Percentiles rank a stretch among this genome's conserved stretches.
Evolutionary conservation across 257 asterid genomes (phyloP).

Genomic region (Solanum chaucha): DNA sequence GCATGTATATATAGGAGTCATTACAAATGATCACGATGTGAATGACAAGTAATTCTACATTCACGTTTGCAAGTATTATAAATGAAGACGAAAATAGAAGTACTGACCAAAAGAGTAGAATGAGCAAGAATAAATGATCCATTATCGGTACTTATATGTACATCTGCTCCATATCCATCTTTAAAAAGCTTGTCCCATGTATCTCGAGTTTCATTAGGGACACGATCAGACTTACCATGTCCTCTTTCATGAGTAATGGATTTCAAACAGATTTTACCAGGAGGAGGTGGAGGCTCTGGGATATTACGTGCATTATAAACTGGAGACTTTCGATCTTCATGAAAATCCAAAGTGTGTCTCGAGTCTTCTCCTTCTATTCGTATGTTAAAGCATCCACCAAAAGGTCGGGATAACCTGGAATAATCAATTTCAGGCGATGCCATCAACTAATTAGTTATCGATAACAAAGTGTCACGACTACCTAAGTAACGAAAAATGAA

Average conservation of each 20-base stretch:
- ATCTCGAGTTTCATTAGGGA: slow-evolving; percentile 52
- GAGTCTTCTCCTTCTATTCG: slow-evolving; percentile 43
- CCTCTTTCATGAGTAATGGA: not conserved
- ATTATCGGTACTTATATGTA: slow-evolving; percentile 31
- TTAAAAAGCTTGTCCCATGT: slow-evolving; percentile 64
- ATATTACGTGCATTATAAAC: slow-evolving; percentile 11
- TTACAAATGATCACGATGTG: not conserved
- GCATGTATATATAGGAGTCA: not conserved
- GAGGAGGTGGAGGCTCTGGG: slow-evolving; percentile 60
- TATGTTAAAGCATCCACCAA: slow-evolving; percentile 39
- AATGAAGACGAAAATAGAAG: not conserved
- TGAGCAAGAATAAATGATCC: slow-evolving; percentile 51
- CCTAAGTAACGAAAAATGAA: slow-evolving; percentile 3
- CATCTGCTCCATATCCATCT: slow-evolving; percentile 65
- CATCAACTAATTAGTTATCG: slow-evolving; percentile 23
- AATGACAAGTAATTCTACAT: not conserved
- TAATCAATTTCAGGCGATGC: slow-evolving; percentile 27
- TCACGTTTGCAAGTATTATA: not conserved
- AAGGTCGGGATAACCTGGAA: slow-evolving; percentile 26
- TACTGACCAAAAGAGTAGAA: slow-evolving; percentile 49
- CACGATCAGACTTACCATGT: slow-evolving; percentile 9
- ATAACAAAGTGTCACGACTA: not conserved
- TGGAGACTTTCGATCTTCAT: slow-evolving; percentile 11
- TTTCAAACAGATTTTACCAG: slow-evolving; percentile 9
- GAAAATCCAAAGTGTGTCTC: slow-evolving; percentile 1